These are phyloP conservation scores for Linderina pennispora DNA, from an alignment of 192 early-diverging fungal genomes.

Conservation along the genomic window DNA sequence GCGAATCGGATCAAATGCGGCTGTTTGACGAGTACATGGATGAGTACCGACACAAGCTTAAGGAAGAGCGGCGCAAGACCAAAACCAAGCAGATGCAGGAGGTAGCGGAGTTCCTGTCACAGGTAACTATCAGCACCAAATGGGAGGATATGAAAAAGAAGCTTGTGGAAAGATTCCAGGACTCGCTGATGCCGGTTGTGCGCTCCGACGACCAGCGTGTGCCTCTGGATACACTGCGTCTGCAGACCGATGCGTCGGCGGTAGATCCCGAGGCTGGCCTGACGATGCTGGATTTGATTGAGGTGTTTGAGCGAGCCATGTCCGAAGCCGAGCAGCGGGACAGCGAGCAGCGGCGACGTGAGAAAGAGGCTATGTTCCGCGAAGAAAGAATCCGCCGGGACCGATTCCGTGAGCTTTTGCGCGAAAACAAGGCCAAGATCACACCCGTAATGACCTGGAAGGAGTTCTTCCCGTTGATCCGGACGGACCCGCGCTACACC, in stretches of 20 bases:
- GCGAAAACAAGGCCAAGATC: slow-evolving; percentile 53
- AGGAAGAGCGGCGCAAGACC: slow-evolving; percentile 52
- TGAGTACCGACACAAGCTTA: slow-evolving; percentile 59
- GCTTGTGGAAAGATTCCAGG: slow-evolving; percentile 14
- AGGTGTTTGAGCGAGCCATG: slow-evolving; percentile 68
- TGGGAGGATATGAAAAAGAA: slow-evolving; percentile 20
- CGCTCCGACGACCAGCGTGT: slow-evolving; percentile 5
- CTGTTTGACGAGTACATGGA: slow-evolving; percentile 72
- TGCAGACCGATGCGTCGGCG: not conserved
- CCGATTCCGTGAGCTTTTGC: slow-evolving; percentile 61
- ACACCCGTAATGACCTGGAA: slow-evolving; percentile 79
- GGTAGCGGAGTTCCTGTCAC: slow-evolving; percentile 8
- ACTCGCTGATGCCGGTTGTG: slow-evolving; percentile 31
- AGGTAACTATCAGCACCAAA: slow-evolving; percentile 6
- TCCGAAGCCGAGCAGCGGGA: slow-evolving; percentile 58
- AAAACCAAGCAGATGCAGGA: slow-evolving; percentile 60
- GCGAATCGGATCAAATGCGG: slow-evolving; percentile 53
- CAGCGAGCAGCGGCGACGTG: slow-evolving; percentile 48
- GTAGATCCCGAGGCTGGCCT: slow-evolving; percentile 49
- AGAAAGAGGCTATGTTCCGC: slow-evolving; percentile 45
- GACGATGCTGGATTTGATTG: slow-evolving; percentile 75
- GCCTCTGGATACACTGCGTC: slow-evolving; percentile 12
- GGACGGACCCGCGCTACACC: slow-evolving; percentile 60
- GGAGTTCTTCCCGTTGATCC: slow-evolving; percentile 70
- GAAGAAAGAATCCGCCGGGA: slow-evolving; percentile 71